A percentile compares a stretch with the other conserved stretches of the same genome.
These are phyloP conservation scores for Nosema muscidifuracis DNA, from an alignment of 371 early-diverging fungal species.

Conservation along the genomic window DNA sequence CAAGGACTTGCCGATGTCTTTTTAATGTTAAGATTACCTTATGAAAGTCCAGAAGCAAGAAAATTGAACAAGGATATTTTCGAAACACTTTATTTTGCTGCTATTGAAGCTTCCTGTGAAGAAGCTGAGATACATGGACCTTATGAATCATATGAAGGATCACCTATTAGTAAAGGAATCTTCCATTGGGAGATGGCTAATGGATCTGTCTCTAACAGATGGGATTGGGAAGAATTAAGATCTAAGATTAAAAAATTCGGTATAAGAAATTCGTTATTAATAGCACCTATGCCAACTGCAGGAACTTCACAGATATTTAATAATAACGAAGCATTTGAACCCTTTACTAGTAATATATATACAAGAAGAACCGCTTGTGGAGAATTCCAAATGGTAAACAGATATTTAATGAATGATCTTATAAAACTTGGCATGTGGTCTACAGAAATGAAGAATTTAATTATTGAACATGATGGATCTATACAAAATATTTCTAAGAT, in stretches of 20 bases:
- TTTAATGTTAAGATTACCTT: constrained; percentile 82
- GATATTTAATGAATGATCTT: constrained; percentile 83
- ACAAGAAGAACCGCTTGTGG: constrained; percentile 93
- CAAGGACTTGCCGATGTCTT: constrained; percentile 97
- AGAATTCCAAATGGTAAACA: constrained; percentile 98
- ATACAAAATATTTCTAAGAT: constrained; percentile 75
- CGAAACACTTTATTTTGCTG: constrained; percentile 92
- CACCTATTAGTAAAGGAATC: constrained; percentile 79
- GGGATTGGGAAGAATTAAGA: constrained; percentile 83
- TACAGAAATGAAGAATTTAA: constrained; percentile 83
- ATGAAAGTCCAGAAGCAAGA: constrained; percentile 81
- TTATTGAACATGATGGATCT: constrained; percentile 85
- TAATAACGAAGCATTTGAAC: constrained; percentile 96
- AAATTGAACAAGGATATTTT: constrained; percentile 81
- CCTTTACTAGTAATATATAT: constrained; percentile 93
- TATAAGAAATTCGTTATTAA: constrained; percentile 86
- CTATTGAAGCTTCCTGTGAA: constrained; percentile 86
- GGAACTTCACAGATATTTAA: constrained; percentile 95
- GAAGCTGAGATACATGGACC: constrained; percentile 74
- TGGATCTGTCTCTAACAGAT: constrained; percentile 68
- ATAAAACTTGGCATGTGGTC: constrained; percentile 85
- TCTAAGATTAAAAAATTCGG: constrained; percentile 76
- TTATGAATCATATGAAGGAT: constrained; percentile 84
- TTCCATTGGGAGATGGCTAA: constrained; percentile 91
- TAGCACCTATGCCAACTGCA: constrained; percentile 99